Evolutionary conservation across 331 rosid genomes (phyloP), one percentile per base, ranked within the genome.

Genomic region (Malus hybrid): DNA sequence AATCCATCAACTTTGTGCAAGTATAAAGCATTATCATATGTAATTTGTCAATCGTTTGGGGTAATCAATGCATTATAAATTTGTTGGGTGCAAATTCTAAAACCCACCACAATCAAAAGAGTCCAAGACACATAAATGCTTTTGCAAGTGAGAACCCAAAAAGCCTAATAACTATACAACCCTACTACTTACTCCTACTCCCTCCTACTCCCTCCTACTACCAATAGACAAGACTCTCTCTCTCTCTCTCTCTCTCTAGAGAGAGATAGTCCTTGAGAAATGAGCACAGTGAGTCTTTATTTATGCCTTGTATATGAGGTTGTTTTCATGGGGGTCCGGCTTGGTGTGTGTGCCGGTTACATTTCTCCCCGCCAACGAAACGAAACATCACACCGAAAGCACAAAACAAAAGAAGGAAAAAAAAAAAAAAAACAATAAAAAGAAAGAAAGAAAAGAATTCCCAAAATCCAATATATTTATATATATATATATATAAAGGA

Each of bases 351-450:
- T 89, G 94, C 93, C 93, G 77, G 79, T 83, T 80, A 46, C 86
- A 75, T 85, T 83, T 88, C 87, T 85, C 78, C 88, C 88, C 91
- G 82, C 95, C 95, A 91, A 87, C 86, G 71, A 76, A 59, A 89
- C 87, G 73, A 76, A 64, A 82, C 88, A 64, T 79, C 88, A 78
- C 94, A 89, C 97, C 97, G 94, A 91, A 91, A 91, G 97, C 87
- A 29, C 89, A 79, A 75, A 64, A 64, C 42, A 28, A 64, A 28
- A 62, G 36, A 59, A 20, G 5, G 6, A 7, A 19, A 18, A 20
- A 54, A 22, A 54, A 22, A 54, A 48, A 4, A 46, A 1, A 15
- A 3, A n/a, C 75, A 20, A n/a, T 2, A 71, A 57, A 36, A 28
- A 6, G 24, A 12, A n/a, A 7, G 16, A 77, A 32, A 16, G 33